Evolutionary conservation across 345 rosid species (phyloP).

Genomic region (Alliaria petiolata): DNA sequence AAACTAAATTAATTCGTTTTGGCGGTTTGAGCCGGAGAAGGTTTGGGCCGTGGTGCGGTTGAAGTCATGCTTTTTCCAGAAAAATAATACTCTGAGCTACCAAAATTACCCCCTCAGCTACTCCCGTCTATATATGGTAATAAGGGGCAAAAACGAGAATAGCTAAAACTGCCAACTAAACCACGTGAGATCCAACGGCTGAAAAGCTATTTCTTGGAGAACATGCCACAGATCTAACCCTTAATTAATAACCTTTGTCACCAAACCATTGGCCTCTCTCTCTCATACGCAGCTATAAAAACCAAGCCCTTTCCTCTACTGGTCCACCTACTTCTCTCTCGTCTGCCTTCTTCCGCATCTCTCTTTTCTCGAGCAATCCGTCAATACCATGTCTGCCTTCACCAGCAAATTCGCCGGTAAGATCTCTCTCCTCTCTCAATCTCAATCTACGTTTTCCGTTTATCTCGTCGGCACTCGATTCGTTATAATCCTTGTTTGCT

Average conservation of each 20-base stretch:
- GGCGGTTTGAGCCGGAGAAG: neutral
- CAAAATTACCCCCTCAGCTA: too few species aligned
- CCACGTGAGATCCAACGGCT: slow-evolving; percentile 36
- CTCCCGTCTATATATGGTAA: fast-evolving
- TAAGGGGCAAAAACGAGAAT: slow-evolving; percentile 2
- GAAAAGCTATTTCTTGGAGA: slow-evolving; percentile 27
- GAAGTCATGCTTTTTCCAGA: neutral
- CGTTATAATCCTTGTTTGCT: neutral
- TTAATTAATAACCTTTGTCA: neutral
- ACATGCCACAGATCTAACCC: slow-evolving; percentile 32
- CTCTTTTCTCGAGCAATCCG: neutral
- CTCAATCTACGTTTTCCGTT: neutral
- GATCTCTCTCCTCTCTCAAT: neutral
- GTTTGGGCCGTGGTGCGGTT: slow-evolving; percentile 10
- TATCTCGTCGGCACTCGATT: neutral
- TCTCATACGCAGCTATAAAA: slow-evolving; percentile 23
- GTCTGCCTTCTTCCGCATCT: neutral
- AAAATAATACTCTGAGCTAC: neutral
- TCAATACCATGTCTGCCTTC: slow-evolving; percentile 68
- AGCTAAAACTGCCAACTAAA: slow-evolving; percentile 18
- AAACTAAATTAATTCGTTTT: neutral
- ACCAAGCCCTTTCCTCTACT: neutral
- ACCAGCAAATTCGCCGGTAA: slow-evolving; percentile 79
- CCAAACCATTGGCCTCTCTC: slow-evolving; percentile 19
- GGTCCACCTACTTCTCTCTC: slow-evolving; percentile 22